Evolutionary conservation across 495 filamentous ascomycete genomes (phyloP).

Genomic region (Talaromyces proteolyticus): DNA sequence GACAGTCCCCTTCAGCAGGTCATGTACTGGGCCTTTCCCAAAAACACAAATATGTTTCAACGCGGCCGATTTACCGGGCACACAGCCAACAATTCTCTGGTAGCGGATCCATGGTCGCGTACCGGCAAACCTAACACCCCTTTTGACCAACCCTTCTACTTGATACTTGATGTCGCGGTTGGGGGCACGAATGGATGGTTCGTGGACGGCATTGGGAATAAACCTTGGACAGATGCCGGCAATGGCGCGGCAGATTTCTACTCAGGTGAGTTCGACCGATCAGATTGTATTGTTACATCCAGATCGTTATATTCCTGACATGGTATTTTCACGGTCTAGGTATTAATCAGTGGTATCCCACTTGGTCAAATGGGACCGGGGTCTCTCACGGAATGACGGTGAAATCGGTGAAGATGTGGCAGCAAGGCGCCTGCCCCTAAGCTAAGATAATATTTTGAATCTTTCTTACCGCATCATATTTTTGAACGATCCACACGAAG

Average conservation of each 20-base stretch:
- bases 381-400: conserved; percentile 64
- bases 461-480: no score
- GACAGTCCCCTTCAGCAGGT: conserved; percentile 75
- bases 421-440: conserved; percentile 42
- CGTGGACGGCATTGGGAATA: conserved; percentile 58
- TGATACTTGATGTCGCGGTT: conserved; percentile 78
- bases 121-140: conserved; percentile 55
- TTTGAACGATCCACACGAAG: no score
- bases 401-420: conserved; percentile 73
- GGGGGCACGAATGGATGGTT: conserved; percentile 86
- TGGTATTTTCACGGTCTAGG: neutral
- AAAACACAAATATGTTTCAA: conserved; percentile 59
- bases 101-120: conserved; percentile 61
- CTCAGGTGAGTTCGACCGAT: conserved; percentile 44
- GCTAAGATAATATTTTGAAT: no score
- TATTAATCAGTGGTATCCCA: conserved; percentile 60
- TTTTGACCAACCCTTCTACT: conserved; percentile 76
- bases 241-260: conserved; percentile 66
- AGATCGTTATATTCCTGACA: neutral
- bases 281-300: conserved; percentile 10
- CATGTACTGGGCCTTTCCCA: conserved; percentile 65
- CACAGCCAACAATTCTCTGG: conserved; percentile 61
- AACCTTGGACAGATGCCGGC: conserved; percentile 74
- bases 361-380: conserved; percentile 55
- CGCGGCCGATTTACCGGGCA: conserved; percentile 67